Percentiles rank a stretch among this genome's conserved stretches.
These are phyloP conservation scores for Cladorrhinum sp. DNA, from an alignment of 2,329 filamentous ascomycete genomes.

Conservation along the genomic window DNA sequence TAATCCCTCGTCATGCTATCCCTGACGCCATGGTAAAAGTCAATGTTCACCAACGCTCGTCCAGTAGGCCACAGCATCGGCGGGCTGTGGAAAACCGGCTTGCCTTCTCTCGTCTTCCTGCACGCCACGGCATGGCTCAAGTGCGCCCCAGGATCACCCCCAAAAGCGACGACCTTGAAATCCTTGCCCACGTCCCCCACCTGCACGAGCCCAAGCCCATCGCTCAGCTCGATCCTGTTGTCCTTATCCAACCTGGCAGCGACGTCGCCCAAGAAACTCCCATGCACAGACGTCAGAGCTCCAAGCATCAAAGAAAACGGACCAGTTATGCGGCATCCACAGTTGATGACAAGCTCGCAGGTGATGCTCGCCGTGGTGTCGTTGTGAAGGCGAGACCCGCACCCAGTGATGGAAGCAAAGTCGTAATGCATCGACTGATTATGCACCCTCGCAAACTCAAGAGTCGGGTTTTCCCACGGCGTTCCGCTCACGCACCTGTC, in stretches of 20 bases:
- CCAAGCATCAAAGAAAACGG: slow-evolving; percentile 27
- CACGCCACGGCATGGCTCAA: slow-evolving; percentile 19
- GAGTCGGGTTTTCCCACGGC: slow-evolving; percentile 19
- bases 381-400: slow-evolving; percentile 26
- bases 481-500: slow-evolving; percentile 22
- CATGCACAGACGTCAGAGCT: slow-evolving; percentile 22
- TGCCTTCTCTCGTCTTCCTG: slow-evolving; percentile 15
- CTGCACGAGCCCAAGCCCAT: slow-evolving; percentile 29
- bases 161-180: slow-evolving; percentile 28
- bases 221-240: slow-evolving; percentile 23
- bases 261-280: slow-evolving; percentile 23
- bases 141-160: slow-evolving; percentile 22
- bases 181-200: slow-evolving; percentile 28
- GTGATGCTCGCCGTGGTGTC: slow-evolving; percentile 25
- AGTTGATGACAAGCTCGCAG: slow-evolving; percentile 27
- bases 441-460: slow-evolving; percentile 18
- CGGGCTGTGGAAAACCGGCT: slow-evolving; percentile 1
- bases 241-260: slow-evolving; percentile 16
- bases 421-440: slow-evolving; percentile 27
- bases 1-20: slow-evolving; percentile 9
- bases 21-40: slow-evolving; percentile 24
- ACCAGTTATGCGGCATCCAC: slow-evolving; percentile 27
- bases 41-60: slow-evolving; percentile 28
- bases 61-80: slow-evolving; percentile 13
- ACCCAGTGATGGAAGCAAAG: slow-evolving; percentile 12